Base-by-base conservation (phyloP, 768 basidiomycete genomes). In the Mycena maculata region DNA sequence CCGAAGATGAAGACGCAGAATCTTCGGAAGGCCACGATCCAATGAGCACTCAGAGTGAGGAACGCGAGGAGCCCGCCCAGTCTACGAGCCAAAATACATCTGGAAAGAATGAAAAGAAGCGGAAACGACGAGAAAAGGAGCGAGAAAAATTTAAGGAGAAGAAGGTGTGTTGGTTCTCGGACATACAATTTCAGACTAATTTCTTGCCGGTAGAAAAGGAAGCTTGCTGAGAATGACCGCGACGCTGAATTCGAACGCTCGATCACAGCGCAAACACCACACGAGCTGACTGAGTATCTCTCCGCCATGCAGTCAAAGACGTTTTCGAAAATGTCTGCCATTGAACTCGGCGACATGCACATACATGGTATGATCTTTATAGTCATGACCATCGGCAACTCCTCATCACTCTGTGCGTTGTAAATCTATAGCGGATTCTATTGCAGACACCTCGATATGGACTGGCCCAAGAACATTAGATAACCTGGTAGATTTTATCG, bases 311-410 rank as follows among this genome's bases (percentile, higher is more conserved):
- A 95, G 75, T 83, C 84, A 52, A 92, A 89, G 72, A 85, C 88
- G 4, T 92, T 90, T 72, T 82, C 89, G 3, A 85, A 90, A 52
- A 79, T 92, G 72, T 92, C 91, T 10, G 80, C 81, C 15, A 83
- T 99, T 64, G 96, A 99, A 80, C 84, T 96, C 39, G 86, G 87
- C 15, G 95, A 97, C 71, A 81, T 91, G 48, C 83, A 82, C 55
- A 90, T 98, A 77, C 92, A 91, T 74, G 88, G 96, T 94, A 75
- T 69, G 77, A 11, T 68, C n/a, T 25, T 15, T 9, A 16, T 22
- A 47, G n/a, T n/a, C n/a, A n/a, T n/a, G n/a, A n/a, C n/a, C n/a
- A n/a, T n/a, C n/a, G n/a, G n/a, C n/a, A n/a, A n/a, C n/a, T n/a
- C n/a, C n/a, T n/a, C n/a, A n/a, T n/a, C n/a, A n/a, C n/a, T n/a